Evolutionary conservation across 2,329 filamentous ascomycete genomes (phyloP), one percentile per base, ranked within the genome.

Genomic region (Aureobasidium leucospermi): DNA sequence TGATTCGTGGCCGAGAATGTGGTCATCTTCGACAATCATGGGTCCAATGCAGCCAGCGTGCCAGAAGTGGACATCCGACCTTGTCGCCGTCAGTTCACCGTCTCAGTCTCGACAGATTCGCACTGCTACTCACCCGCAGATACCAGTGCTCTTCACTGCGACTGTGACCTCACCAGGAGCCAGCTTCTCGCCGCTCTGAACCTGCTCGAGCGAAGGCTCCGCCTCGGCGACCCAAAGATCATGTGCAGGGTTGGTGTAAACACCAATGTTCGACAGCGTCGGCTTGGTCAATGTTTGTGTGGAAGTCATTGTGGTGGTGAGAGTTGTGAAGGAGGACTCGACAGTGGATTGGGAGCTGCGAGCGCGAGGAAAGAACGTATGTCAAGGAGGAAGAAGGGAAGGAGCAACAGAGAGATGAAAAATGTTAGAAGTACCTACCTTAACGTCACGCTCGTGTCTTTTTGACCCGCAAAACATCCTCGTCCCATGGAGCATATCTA

Each of bases 31-130:
- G 49, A 97, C 93, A 64, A 96, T 87, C 92, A 96, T 96, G 66
- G 92, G 92, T 31, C 93, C 93, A 71, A 97, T 97, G 78, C 89
- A 89, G 65, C 93, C 93, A 52, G 88, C 88, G 72, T 95, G 90
- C 93, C 93, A 97, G 79, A 97, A 97, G 77, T 97, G 93, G 60
- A 97, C 87, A 74, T 96, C 92, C 62, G 90, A 96, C 60, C 89
- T 93, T 67, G 9, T 93, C 68, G 9, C 38, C 34, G 36, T 58
- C 43, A 58, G 55, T 29, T 28, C n/a, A 19, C 29, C 8, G 31
- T 16, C 31, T 46, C 23, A 23, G 16, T 49, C 41, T 47, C 10
- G 43, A 62, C n/a, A 34, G n/a, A 29, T 6, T 7, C 31, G 56
- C 19, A 34, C 39, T 7, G 47, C 49, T 38, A 69, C 79, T 70